A percentile compares a stretch with the other conserved stretches of the same genome.
phyloP scores from a whole-genome alignment of 1,284 basidiomycete genomes.

The Ceratorhiza oryzae-sativae region DNA sequence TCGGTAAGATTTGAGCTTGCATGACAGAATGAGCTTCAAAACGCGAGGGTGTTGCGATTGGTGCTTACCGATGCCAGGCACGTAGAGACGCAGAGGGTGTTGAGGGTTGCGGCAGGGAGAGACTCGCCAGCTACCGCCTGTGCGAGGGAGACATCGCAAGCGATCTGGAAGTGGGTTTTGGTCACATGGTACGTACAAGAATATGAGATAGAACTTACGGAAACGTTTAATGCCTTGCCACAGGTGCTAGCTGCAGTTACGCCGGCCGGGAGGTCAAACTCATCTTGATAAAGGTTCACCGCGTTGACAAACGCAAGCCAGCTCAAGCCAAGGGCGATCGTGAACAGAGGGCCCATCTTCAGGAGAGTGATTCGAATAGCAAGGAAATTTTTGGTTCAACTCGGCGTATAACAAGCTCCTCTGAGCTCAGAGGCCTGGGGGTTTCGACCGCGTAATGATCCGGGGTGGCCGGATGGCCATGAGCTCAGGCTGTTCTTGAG shows the following conservation, averaged over 20 bases:
- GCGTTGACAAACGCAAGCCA: background rate
- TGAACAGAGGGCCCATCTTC: background rate
- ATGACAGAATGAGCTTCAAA: background rate
- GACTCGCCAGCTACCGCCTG: background rate
- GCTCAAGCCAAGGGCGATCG: background rate
- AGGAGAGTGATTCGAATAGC: background rate
- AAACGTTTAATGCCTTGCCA: background rate
- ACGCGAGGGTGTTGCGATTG: too few relatives aligned
- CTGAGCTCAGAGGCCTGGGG: background rate
- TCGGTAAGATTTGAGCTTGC: constrained; percentile 1
- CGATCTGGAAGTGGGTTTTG: background rate
- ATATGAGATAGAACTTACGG: background rate
- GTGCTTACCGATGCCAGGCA: background rate
- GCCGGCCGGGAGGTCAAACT: background rate
- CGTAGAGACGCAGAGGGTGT: background rate
- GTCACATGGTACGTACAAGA: background rate
- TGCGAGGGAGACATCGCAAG: constrained; percentile 1
- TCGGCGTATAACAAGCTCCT: too few relatives aligned
- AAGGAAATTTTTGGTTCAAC: too few relatives aligned
- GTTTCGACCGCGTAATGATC: background rate
- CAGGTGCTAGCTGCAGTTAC: background rate
- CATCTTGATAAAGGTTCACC: background rate
- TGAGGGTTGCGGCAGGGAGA: background rate
- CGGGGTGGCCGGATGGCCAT: background rate
- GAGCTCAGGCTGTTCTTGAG: background rate